phyloP scores from a whole-genome alignment of 1,284 basidiomycete species.

The Ganoderma multipileum region DNA sequence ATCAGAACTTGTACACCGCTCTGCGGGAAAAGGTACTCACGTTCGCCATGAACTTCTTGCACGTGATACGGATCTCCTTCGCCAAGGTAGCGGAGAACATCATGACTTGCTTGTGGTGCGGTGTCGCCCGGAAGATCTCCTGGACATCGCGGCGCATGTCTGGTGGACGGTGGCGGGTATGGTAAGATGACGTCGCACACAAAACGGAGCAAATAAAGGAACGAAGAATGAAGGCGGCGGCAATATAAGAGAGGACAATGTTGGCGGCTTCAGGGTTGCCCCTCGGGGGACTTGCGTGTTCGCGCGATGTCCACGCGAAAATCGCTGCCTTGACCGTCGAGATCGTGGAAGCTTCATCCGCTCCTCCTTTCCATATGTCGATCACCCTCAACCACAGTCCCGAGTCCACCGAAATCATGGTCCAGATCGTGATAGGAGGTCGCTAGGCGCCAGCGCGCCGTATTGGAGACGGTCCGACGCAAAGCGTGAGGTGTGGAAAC shows the following conservation, averaged over 20 bases:
- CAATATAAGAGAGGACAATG: slow-evolving; percentile 6
- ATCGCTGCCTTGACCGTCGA: slow-evolving; percentile 26
- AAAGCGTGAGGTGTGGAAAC: slow-evolving; percentile 47
- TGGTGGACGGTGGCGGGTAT: slow-evolving; percentile 65
- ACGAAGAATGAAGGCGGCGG: slow-evolving; percentile 31
- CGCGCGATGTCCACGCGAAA: slow-evolving; percentile 24
- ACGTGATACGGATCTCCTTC: slow-evolving; percentile 96
- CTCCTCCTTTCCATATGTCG: slow-evolving; percentile 7
- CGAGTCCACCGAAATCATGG: slow-evolving; percentile 32
- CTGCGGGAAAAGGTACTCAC: slow-evolving; percentile 55
- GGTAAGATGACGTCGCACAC: slow-evolving; percentile 66
- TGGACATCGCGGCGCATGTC: slow-evolving; percentile 99
- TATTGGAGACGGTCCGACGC: slow-evolving; percentile 55
- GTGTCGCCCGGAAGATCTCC: slow-evolving; percentile 99
- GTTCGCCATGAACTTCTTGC: slow-evolving; percentile 99
- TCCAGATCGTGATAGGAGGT: slow-evolving; percentile 42
- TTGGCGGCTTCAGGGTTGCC: slow-evolving; percentile 17
- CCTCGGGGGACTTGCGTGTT: slow-evolving; percentile 24
- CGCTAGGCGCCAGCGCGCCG: slow-evolving; percentile 55
- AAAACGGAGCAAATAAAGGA: slow-evolving; percentile 56
- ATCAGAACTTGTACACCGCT: no score
- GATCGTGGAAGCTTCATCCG: slow-evolving; percentile 27
- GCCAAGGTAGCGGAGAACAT: slow-evolving; percentile 99
- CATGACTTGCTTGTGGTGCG: slow-evolving; percentile 99
- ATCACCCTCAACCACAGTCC: slow-evolving; percentile 20